Percentiles rank a stretch among this genome's conserved stretches.
These are phyloP conservation scores for Gaeumannomyces tritici DNA, from an alignment of 2,329 filamentous ascomycete species.

Conservation along the genomic window DNA sequence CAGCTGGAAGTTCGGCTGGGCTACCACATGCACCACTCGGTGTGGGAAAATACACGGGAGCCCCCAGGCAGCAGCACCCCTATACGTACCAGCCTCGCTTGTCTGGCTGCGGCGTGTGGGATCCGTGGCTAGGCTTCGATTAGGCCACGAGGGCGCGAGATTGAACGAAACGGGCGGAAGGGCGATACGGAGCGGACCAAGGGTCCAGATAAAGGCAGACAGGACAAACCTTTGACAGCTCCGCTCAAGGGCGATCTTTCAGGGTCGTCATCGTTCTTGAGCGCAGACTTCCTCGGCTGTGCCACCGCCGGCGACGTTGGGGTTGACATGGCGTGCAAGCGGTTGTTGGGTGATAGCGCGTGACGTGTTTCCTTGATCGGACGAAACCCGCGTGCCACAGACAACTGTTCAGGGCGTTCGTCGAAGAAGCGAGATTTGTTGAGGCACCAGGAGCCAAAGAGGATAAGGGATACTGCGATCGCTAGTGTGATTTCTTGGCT, in stretches of 20 bases:
- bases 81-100: not conserved
- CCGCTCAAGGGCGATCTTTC: constrained; percentile 26
- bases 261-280: constrained; percentile 31
- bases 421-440: not conserved
- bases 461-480: not conserved
- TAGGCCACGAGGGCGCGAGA: not conserved
- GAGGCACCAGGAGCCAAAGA: not conserved
- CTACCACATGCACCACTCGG: not conserved
- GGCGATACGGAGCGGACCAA: not conserved
- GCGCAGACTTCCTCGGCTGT: constrained; percentile 16
- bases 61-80: too few relatives aligned
- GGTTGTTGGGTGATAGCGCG: not conserved
- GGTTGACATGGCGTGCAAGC: constrained; percentile 3
- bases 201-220: constrained; percentile 18
- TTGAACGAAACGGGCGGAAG: not conserved
- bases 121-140: not conserved
- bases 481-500: not conserved
- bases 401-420: not conserved
- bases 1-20: not conserved
- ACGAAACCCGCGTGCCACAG: not conserved
- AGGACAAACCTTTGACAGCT: constrained; percentile 32
- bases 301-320: constrained; percentile 5
- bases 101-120: not conserved
- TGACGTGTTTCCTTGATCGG: not conserved
- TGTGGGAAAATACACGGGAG: not conserved